These are phyloP conservation scores for Rhizopogon rudus DNA, from an alignment of 768 basidiomycete species.

Conservation along the genomic window DNA sequence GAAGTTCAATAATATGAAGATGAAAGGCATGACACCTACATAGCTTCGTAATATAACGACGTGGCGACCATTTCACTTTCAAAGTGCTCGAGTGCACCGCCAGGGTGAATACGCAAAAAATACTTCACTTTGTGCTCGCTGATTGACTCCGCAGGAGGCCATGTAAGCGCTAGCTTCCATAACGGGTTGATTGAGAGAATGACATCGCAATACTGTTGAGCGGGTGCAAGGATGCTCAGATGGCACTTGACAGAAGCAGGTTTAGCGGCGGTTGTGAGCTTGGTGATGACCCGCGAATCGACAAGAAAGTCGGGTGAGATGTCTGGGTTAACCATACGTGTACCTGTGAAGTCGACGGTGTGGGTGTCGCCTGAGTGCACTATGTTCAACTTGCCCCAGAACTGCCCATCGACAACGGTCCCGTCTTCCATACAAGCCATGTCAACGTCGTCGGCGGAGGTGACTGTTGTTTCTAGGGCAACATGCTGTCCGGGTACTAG, in stretches of 20 bases:
- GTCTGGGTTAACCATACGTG: conserved; percentile 61
- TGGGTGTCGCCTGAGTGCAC: conserved; percentile 75
- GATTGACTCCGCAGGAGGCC: conserved; percentile 71
- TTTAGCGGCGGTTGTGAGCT: conserved; percentile 69
- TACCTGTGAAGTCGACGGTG: conserved; percentile 78
- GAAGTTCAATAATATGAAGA: conserved; percentile 1
- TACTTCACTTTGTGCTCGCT: conserved; percentile 75
- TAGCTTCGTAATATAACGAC: conserved; percentile 79
- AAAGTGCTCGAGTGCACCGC: conserved; percentile 84
- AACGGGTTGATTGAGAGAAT: conserved; percentile 62
- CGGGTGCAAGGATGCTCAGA: conserved; percentile 67
- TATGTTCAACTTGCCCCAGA: conserved; percentile 86
- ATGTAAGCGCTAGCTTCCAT: conserved; percentile 73
- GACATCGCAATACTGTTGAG: conserved; percentile 77
- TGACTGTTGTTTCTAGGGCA: conserved; percentile 72
- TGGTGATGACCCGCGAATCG: conserved; percentile 73
- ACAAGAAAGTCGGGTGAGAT: conserved; percentile 65
- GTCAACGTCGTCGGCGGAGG: conserved; percentile 77
- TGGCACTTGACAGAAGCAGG: conserved; percentile 74
- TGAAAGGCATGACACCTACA: conserved; percentile 41
- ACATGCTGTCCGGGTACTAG: conserved; percentile 75
- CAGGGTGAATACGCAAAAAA: conserved; percentile 78
- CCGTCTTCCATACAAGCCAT: conserved; percentile 93
- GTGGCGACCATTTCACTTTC: conserved; percentile 78
- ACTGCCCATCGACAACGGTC: conserved; percentile 76